Percentiles rank a stretch among this genome's conserved stretches.
phyloP scores from a whole-genome alignment of 1,139 yeast species.

The Blastobotrys aristatus region DNA sequence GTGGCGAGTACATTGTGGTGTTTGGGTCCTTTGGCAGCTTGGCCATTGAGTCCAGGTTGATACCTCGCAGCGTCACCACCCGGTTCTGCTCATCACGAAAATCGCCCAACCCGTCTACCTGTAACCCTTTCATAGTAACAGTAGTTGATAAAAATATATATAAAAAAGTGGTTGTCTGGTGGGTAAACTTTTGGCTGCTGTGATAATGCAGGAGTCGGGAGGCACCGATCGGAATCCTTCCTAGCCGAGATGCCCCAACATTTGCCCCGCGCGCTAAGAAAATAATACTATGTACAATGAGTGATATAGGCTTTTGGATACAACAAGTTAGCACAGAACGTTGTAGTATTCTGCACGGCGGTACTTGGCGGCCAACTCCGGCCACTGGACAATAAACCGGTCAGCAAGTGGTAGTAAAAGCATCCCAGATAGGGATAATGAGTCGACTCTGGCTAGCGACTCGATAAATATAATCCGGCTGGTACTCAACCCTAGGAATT shows the following conservation, averaged over 20 bases:
- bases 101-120: conserved; percentile 46
- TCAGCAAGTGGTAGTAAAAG: conserved; percentile 66
- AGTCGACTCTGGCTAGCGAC: conserved; percentile 77
- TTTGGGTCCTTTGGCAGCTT: conserved; percentile 61
- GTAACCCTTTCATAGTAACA: conserved; percentile 12
- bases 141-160: too few species aligned
- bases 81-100: conserved; percentile 56
- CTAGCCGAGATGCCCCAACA: too few species aligned
- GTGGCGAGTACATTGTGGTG: conserved; percentile 49
- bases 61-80: conserved; percentile 61
- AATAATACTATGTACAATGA: too few species aligned
- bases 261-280: too few species aligned
- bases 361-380: conserved; percentile 48
- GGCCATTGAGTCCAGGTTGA: conserved; percentile 66
- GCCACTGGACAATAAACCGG: conserved; percentile 89
- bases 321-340: conserved; percentile 59
- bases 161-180: background rate
- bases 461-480: conserved; percentile 76
- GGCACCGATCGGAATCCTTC: background rate
- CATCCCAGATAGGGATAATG: conserved; percentile 71
- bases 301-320: too few species aligned
- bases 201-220: background rate
- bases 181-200: too few species aligned
- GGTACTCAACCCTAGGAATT: conserved; percentile 46
- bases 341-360: conserved; percentile 74